Conservation (phyloP, 129 eudicot genomes). For the Pulicaria dysenterica region DNA sequence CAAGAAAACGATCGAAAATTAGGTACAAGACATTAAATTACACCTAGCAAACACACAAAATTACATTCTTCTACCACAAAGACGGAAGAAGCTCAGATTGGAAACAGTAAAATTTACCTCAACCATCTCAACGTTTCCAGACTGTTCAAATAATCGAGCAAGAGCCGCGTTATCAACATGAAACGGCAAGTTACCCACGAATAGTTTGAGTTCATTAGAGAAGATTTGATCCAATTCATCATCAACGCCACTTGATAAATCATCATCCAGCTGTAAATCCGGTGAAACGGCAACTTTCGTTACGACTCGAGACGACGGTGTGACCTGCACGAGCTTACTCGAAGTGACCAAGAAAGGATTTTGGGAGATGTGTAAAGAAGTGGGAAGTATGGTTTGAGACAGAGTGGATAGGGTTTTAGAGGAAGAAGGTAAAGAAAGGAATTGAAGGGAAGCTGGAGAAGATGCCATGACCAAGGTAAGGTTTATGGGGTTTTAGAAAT, state of each 20-base stretch:
- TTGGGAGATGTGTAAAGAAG: constrained; percentile 30
- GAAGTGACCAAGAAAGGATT: constrained; percentile 29
- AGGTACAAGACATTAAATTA: neutral
- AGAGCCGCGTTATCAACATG: constrained; percentile 60
- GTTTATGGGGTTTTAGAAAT: constrained; percentile 27
- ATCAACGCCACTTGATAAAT: constrained; percentile 14
- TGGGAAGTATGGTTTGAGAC: constrained; percentile 8
- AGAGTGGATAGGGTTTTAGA: constrained; percentile 32
- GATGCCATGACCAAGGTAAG: constrained; percentile 37
- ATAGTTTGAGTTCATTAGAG: constrained; percentile 71
- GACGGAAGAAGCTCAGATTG: too few species aligned
- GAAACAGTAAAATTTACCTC: constrained; percentile 57
- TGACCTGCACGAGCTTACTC: constrained; percentile 15
- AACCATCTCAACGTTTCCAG: constrained; percentile 81
- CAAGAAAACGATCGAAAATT: neutral
- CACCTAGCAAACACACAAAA: neutral
- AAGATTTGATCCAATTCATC: constrained; percentile 22
- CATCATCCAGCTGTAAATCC: constrained; percentile 6
- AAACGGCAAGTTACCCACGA: constrained; percentile 84
- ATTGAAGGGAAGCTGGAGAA: constrained; percentile 43
- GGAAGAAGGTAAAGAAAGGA: constrained; percentile 41
- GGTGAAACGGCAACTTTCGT: constrained; percentile 45
- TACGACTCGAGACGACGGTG: constrained; percentile 26
- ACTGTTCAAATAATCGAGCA: constrained; percentile 64
- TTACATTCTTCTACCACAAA: neutral